Evolutionary conservation across 2,329 filamentous ascomycete genomes (phyloP).

Genomic region (Ascochyta pisi): DNA sequence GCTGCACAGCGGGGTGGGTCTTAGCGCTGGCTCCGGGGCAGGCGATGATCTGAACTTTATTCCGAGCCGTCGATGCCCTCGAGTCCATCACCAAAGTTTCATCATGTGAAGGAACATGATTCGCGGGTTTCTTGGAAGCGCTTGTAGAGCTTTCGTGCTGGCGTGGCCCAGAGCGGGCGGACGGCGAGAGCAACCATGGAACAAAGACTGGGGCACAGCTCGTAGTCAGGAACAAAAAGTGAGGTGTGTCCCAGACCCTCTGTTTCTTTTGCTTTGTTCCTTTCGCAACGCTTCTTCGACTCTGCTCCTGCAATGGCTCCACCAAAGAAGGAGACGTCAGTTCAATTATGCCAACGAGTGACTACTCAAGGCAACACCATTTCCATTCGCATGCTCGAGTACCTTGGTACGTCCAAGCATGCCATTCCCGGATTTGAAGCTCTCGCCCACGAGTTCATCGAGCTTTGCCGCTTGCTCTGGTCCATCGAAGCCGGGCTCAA

Average conservation of each 20-base stretch:
- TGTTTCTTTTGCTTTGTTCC: slow-evolving; percentile 7
- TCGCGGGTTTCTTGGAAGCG: slow-evolving; percentile 6
- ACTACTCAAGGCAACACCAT: slow-evolving; percentile 62
- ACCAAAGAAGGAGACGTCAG: slow-evolving; percentile 48
- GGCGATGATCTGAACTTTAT: slow-evolving; percentile 30
- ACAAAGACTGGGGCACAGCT: slow-evolving; percentile 18
- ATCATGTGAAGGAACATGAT: slow-evolving; percentile 12
- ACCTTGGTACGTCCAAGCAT: slow-evolving; percentile 44
- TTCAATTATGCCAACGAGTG: slow-evolving; percentile 64
- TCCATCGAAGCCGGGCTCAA: slow-evolving; percentile 70
- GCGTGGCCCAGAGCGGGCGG: slow-evolving; percentile 29
- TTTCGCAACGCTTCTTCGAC: neutral
- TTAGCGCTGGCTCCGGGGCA: slow-evolving; percentile 27
- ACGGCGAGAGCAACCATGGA: slow-evolving; percentile 22
- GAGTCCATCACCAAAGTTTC: slow-evolving; percentile 18
- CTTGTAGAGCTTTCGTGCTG: slow-evolving; percentile 9
- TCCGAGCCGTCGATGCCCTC: slow-evolving; percentile 16
- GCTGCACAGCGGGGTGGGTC: slow-evolving; percentile 12
- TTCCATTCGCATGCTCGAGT: slow-evolving; percentile 55
- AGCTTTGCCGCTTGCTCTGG: slow-evolving; percentile 70
- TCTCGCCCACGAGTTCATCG: slow-evolving; percentile 71
- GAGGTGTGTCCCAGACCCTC: slow-evolving; percentile 22
- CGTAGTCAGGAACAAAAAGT: slow-evolving; percentile 25
- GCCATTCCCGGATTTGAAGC: slow-evolving; percentile 54
- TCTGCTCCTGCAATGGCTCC: slow-evolving; percentile 37